Percentiles rank a stretch among this genome's conserved stretches.
phyloP scores from a whole-genome alignment of 2,329 filamentous ascomycete genomes.

The Pseudogymnoascus sp. region DNA sequence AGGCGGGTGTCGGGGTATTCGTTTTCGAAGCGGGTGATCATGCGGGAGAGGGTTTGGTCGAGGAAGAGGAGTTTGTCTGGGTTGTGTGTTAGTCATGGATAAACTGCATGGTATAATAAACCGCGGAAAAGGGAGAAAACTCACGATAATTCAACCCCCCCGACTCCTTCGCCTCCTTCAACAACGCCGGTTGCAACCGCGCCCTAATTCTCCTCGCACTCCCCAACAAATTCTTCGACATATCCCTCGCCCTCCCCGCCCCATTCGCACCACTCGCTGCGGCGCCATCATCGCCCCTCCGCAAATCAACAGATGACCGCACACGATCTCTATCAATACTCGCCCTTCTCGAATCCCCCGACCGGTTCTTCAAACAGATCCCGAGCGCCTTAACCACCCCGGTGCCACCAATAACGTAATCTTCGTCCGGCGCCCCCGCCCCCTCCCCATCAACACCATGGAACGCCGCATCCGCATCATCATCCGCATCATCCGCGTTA shows the following conservation, averaged over 20 bases:
- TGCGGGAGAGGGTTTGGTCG: slow-evolving; percentile 77
- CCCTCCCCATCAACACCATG: slow-evolving; percentile 49
- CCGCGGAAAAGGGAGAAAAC: slow-evolving; percentile 28
- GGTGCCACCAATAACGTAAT: slow-evolving; percentile 93
- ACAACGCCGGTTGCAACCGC: slow-evolving; percentile 74
- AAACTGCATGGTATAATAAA: not conserved
- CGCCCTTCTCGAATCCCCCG: slow-evolving; percentile 50
- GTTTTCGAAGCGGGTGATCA: slow-evolving; percentile 92
- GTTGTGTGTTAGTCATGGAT: slow-evolving; percentile 22
- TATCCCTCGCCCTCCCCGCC: slow-evolving; percentile 70
- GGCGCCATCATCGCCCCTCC: slow-evolving; percentile 40
- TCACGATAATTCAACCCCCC: slow-evolving; percentile 74
- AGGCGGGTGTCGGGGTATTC: slow-evolving; percentile 83
- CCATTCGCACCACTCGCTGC: slow-evolving; percentile 13
- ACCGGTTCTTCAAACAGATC: slow-evolving; percentile 79
- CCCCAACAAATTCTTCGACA: slow-evolving; percentile 82
- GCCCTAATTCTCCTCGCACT: slow-evolving; percentile 83
- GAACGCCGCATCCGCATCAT: slow-evolving; percentile 34
- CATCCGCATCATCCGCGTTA: slow-evolving; percentile 34
- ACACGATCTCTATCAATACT: slow-evolving; percentile 24
- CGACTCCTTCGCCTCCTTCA: slow-evolving; percentile 61
- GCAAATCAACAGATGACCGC: slow-evolving; percentile 41
- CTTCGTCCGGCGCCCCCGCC: slow-evolving; percentile 72
- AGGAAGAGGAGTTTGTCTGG: slow-evolving; percentile 76
- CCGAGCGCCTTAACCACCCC: slow-evolving; percentile 91